These are phyloP conservation scores for Narthecium ossifragum DNA, from an alignment of 106 monocot genomes.

Conservation along the genomic window DNA sequence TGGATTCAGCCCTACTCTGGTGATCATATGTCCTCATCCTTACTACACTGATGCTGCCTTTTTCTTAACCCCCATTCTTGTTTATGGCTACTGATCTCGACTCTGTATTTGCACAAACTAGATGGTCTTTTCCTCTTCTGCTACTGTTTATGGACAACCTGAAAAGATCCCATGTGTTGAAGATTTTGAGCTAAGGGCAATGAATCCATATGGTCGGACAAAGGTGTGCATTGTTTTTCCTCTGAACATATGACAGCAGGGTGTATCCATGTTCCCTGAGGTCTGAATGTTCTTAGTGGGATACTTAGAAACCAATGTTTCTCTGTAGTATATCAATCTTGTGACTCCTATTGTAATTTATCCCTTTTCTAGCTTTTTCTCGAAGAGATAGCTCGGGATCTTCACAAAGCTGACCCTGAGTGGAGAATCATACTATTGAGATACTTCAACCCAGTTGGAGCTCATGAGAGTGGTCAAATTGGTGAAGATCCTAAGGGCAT, in stretches of 20 bases:
- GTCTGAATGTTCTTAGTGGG: too few relatives aligned
- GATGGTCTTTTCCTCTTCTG: constrained; percentile 89
- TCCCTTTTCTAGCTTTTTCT: constrained; percentile 61
- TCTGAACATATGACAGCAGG: background rate
- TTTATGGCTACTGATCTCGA: background rate
- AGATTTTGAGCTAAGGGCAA: constrained; percentile 71
- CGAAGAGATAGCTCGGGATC: constrained; percentile 80
- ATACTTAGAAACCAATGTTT: too few relatives aligned
- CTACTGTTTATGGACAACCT: constrained; percentile 88
- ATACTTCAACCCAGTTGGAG: constrained; percentile 90
- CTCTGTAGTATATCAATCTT: too few relatives aligned
- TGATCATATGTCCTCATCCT: background rate
- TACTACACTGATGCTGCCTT: background rate
- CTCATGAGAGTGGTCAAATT: constrained; percentile 82
- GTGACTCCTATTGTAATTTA: too few relatives aligned
- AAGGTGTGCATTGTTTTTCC: constrained; percentile 35
- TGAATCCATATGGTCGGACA: constrained; percentile 91
- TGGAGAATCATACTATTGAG: constrained; percentile 72
- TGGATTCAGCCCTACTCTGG: background rate
- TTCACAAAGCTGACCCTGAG: constrained; percentile 68
- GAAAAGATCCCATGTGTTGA: constrained; percentile 83
- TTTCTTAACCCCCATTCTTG: background rate
- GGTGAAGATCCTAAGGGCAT: constrained; percentile 88
- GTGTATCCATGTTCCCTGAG: too few relatives aligned
- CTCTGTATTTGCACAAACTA: constrained; percentile 13